phyloP scores from a whole-genome alignment of 495 filamentous ascomycete species.

The Neurospora intermedia region DNA sequence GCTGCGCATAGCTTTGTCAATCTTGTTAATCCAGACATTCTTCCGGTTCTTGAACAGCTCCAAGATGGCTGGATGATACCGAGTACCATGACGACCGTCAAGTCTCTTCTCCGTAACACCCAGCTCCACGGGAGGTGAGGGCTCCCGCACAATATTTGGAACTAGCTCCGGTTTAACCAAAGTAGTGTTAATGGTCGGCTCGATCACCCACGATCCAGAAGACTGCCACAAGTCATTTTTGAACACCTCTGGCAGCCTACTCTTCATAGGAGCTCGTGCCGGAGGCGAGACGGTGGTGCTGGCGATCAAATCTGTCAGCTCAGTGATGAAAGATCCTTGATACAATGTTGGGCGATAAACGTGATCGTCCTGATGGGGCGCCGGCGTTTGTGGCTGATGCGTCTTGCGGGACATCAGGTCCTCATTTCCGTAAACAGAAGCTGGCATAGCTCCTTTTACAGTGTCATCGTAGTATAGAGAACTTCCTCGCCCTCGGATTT shows the following conservation, averaged over 20 bases:
- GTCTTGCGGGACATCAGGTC: background rate
- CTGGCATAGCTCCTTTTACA: background rate
- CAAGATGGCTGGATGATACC: background rate
- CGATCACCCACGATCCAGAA: background rate
- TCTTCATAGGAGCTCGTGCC: background rate
- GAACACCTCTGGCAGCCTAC: background rate
- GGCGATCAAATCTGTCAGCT: background rate
- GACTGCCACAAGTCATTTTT: background rate
- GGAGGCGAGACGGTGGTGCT: background rate
- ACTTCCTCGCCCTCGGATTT: background rate
- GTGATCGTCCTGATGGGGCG: background rate
- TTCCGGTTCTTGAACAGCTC: constrained; percentile 2
- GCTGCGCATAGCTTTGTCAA: background rate
- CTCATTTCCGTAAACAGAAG: background rate
- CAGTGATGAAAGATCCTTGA: background rate
- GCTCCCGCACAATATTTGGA: background rate
- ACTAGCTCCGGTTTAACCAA: background rate
- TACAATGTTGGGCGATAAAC: background rate
- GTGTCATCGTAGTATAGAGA: background rate
- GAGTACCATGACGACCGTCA: background rate
- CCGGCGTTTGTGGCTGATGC: background rate
- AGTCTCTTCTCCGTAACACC: constrained; percentile 7
- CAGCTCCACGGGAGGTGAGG: background rate
- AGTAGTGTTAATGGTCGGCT: background rate
- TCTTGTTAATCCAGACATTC: background rate